Conservation (phyloP, 108 stramenopile genomes). For the Cylindrotheca fusiformis region DNA sequence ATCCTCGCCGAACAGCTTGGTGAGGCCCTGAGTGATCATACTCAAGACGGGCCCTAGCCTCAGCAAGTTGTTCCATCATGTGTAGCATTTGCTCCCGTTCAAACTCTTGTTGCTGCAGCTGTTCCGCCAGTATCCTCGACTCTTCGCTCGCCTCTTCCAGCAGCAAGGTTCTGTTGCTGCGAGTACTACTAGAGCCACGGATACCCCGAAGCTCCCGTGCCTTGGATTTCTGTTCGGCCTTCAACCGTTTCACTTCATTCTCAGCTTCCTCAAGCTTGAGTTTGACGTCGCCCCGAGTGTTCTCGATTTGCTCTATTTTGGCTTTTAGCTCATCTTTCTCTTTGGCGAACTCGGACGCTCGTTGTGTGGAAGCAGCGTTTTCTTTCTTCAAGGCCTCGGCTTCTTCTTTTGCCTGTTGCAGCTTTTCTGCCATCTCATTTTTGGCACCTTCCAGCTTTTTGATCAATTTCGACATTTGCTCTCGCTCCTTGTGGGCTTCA, state of each 20-base stretch:
- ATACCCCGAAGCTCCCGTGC: conserved; percentile 10
- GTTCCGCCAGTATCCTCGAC: not conserved
- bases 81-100: conserved; percentile 4
- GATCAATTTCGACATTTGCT: conserved; percentile 12
- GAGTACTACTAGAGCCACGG: not conserved
- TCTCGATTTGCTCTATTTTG: conserved; percentile 7
- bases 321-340: conserved; percentile 6
- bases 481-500: conserved; percentile 7
- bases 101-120: conserved; percentile 8
- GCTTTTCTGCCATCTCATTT: conserved; percentile 7
- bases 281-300: conserved; percentile 4
- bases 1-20: not conserved
- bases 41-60: not conserved
- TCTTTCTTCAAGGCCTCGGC: conserved; percentile 3
- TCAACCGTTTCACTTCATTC: not conserved
- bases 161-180: conserved; percentile 2
- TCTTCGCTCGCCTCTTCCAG: conserved; percentile 7
- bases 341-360: conserved; percentile 4
- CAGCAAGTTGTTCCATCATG: conserved; percentile 6
- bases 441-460: conserved; percentile 12
- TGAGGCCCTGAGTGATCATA: not conserved
- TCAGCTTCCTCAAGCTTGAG: not conserved
- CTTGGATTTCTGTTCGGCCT: conserved; percentile 1
- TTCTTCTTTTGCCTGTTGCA: conserved; percentile 2
- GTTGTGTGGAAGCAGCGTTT: not conserved